These are phyloP conservation scores for Teratosphaeria nubilosa DNA, from an alignment of 2,329 filamentous ascomycete species.

Conservation along the genomic window DNA sequence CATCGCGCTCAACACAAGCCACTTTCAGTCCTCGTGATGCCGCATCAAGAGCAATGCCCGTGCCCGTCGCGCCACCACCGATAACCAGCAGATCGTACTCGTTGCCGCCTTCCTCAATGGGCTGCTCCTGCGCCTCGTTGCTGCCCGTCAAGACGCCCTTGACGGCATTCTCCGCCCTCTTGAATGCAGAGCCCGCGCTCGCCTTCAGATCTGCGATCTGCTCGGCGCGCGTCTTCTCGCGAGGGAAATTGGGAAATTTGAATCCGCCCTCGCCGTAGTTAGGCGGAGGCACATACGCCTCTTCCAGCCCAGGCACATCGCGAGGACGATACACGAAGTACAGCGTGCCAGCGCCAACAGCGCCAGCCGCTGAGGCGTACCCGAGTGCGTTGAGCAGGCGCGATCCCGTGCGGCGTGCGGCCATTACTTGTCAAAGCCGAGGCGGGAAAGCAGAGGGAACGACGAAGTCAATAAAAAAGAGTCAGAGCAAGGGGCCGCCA, in stretches of 20 bases:
- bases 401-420: constrained; percentile 15
- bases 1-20: constrained; percentile 70
- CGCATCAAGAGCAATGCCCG: constrained; percentile 72
- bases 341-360: constrained; percentile 45
- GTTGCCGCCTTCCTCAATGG: constrained; percentile 28
- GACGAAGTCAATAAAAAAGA: not conserved
- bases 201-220: constrained; percentile 53
- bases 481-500: not conserved
- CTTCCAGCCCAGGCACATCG: constrained; percentile 60
- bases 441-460: not conserved
- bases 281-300: constrained; percentile 59
- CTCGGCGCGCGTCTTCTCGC: constrained; percentile 50
- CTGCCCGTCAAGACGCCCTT: constrained; percentile 26
- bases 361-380: constrained; percentile 47
- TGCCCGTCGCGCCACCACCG: constrained; percentile 68
- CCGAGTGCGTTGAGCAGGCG: constrained; percentile 48
- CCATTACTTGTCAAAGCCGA: constrained; percentile 10
- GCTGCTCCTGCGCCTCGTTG: constrained; percentile 21
- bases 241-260: constrained; percentile 56
- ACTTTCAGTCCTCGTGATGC: constrained; percentile 70
- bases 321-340: constrained; percentile 59
- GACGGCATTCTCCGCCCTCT: constrained; percentile 36
- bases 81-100: constrained; percentile 71
- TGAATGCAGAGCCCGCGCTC: constrained; percentile 35
- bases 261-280: constrained; percentile 61